Evolutionary conservation across 352 stramenopile genomes (phyloP), one percentile per base, ranked within the genome.

Genomic region (Globisporangium paddicum): DNA sequence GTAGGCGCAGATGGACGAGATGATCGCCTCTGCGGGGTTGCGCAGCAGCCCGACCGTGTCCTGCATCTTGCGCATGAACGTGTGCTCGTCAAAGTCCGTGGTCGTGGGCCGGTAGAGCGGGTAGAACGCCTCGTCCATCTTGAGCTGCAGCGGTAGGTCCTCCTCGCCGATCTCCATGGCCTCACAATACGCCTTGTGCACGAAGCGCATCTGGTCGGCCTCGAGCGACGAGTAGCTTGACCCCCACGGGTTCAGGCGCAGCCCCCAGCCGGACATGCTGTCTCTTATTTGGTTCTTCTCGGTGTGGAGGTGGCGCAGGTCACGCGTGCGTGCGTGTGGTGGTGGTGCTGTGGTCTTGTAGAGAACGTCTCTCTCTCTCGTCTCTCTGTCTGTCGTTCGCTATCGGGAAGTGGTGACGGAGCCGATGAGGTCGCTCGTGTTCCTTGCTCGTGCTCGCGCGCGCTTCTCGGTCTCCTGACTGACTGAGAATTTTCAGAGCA

Each of bases 51-150:
- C 84, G 7, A 90, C 79, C 21, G 89, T 82, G 68, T 92, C 82
- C 67, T 91, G 82, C 82, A 94, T 94, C 75, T 92, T 94, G 57
- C 84, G 82, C 59, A 94, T 72, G 67, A 90, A 94, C 63, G 84
- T 90, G 61, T 94, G 86, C 66, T 94, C 82, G 64, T 92, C 82
- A 63, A 94, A 94, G 58, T 94, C 84, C 30, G 78, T 80, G 55
- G 86, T 77, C 11, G 77, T 83, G 18, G 84, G 84, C 55, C 82
- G 80, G 63, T 90, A 88, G 2, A 79, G 66, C 37, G 84, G 82
- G 60, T 90, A 89, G 55, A 89, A 94, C 58, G 71, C 77, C 55
- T 94, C 84, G 66, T 94, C 82, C 82, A 94, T 92, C 64, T 90
- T 87, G 45, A 94, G 79, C 58, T 86, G 79, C 49, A 79, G 79